A percentile compares a stretch with the other conserved stretches of the same genome.
Conservation (phyloP, 164 flowering plant genomes). For the Macadamia integrifolia region DNA sequence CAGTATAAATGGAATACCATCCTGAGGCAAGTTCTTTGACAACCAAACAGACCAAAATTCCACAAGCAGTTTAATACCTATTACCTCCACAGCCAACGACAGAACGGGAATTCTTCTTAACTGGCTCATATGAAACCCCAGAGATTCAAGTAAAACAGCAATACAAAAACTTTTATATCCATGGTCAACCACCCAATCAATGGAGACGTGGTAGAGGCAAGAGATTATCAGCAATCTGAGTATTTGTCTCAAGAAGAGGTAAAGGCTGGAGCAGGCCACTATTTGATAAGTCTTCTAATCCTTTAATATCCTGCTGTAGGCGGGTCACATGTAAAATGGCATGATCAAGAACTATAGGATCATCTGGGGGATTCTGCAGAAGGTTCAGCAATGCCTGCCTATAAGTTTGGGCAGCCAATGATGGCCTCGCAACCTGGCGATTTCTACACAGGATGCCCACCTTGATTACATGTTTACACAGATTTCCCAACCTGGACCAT, state of each 20-base stretch:
- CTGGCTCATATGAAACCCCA: neutral
- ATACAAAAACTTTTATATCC: neutral
- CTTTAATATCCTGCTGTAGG: conserved; percentile 44
- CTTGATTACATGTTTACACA: conserved; percentile 48
- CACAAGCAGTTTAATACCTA: neutral
- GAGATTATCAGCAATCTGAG: conserved; percentile 23
- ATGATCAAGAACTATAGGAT: conserved; percentile 48
- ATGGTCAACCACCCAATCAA: conserved; percentile 7
- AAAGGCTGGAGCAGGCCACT: conserved; percentile 43
- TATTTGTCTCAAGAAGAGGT: conserved; percentile 24
- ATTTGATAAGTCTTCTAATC: conserved; percentile 45
- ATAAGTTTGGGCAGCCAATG: conserved; percentile 38
- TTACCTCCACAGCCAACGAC: neutral
- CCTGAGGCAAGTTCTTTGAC: neutral
- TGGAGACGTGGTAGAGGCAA: conserved; percentile 10
- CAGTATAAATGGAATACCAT: neutral
- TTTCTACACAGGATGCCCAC: conserved; percentile 37
- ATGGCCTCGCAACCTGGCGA: conserved; percentile 40
- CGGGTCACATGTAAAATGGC: conserved; percentile 33
- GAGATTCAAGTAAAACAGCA: neutral
- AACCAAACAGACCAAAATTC: neutral
- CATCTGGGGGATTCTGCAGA: conserved; percentile 43
- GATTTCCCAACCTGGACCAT: conserved; percentile 48
- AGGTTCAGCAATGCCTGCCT: conserved; percentile 39
- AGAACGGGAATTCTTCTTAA: neutral